Conservation (phyloP, 345 rosid species). For the Euphorbia peplus region DNA sequence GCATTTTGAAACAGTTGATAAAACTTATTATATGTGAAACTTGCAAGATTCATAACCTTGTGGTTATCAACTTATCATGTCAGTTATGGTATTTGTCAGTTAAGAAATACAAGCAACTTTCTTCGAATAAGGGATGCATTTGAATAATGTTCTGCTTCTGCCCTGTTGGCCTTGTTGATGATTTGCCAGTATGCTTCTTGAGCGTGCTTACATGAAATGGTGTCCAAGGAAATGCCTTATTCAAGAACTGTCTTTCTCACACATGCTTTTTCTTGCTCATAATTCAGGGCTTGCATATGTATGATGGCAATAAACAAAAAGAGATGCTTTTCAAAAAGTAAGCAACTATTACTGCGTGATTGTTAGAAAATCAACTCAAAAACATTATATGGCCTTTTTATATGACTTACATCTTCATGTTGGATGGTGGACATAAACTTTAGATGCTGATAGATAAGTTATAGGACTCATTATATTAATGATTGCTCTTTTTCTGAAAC, state of each 20-base stretch:
- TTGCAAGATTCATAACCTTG: neutral
- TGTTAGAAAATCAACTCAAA: slow-evolving; percentile 1
- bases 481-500: neutral
- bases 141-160: neutral
- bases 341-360: slow-evolving; percentile 31
- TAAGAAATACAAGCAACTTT: too few relatives aligned
- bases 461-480: neutral
- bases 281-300: slow-evolving; percentile 50
- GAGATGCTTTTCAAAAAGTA: slow-evolving; percentile 68
- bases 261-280: neutral
- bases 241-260: slow-evolving; percentile 4
- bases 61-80: too few relatives aligned
- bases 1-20: too few relatives aligned
- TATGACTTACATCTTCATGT: neutral
- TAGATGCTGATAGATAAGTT: slow-evolving; percentile 1
- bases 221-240: neutral
- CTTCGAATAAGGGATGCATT: neutral
- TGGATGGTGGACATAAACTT: neutral
- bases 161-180: too few relatives aligned
- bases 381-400: too few relatives aligned
- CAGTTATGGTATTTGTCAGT: neutral
- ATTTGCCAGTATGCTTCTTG: too few relatives aligned
- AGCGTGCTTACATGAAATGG: neutral
- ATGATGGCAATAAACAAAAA: slow-evolving; percentile 62
- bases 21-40: neutral